Evolutionary conservation across 2,329 filamentous ascomycete species (phyloP), one percentile per base, ranked within the genome.

Genomic region (Fusarium tricinctum): DNA sequence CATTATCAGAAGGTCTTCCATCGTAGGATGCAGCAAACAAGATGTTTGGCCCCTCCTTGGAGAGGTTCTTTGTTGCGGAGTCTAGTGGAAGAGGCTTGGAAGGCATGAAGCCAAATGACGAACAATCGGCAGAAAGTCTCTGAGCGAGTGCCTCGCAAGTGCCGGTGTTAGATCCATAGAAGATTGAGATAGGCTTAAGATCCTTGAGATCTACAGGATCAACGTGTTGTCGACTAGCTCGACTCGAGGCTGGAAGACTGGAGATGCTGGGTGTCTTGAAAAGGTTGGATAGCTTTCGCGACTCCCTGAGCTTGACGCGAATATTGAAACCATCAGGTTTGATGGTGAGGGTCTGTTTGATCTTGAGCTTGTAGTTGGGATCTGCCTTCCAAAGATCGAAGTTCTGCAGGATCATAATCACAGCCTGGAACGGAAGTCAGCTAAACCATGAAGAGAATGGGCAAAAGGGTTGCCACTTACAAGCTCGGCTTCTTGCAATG

Each of bases 401-500:
- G 23, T 56, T 63, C 13, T 63, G 58, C 0, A 63, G 30, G 1
- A 63, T 46, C 59, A 63, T 56, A n/a, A 55, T 45, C 0, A 38
- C 44, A 4, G 46, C n/a, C 57, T 63, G 2, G 2, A 12, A 10
- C 2, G 1, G 1, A 9, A 2, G 13, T 61, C 23, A 46, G 33
- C 13, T 8, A 9, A 8, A 7, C 5, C 1, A 0, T 1, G 0
- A 0, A 30, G 10, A 12, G 12, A 13, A 4, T 4, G 1, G 9
- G 2, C 3, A 4, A 4, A 6, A 19, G 7, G 15, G 3, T 3
- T 23, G 1, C 2, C 3, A 53, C 57, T 32, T 43, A 62, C 59
- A 1, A 62, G 10, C 3, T 62, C 38, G 2, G 58, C 59, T 33
- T 62, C 59, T 15, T 62, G 57, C 59, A 42, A 62, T 0, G 59